Evolutionary conservation across 495 filamentous ascomycete genomes (phyloP).

Genomic region (Aspergillus homomorphus): DNA sequence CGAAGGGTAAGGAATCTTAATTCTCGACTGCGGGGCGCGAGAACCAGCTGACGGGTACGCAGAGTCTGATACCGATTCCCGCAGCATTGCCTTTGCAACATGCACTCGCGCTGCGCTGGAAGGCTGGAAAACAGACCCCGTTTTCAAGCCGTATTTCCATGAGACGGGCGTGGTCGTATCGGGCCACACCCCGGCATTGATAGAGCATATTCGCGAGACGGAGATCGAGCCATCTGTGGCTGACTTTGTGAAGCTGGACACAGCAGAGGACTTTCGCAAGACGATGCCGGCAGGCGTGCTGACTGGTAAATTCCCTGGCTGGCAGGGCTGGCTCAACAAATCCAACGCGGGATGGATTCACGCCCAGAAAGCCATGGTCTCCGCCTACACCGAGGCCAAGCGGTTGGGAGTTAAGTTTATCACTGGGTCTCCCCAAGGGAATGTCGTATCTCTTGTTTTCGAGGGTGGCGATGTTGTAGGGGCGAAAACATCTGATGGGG

Average conservation of each 20-base stretch:
- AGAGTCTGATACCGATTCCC: slow-evolving; percentile 24
- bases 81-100: slow-evolving; percentile 33
- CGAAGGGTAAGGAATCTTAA: slow-evolving; percentile 32
- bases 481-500: slow-evolving; percentile 35
- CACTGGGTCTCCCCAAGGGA: slow-evolving; percentile 36
- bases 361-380: slow-evolving; percentile 44
- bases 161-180: slow-evolving; percentile 47
- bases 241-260: slow-evolving; percentile 26
- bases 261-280: slow-evolving; percentile 43
- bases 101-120: slow-evolving; percentile 37
- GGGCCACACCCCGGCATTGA: slow-evolving; percentile 32
- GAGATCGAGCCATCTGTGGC: slow-evolving; percentile 31
- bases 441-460: slow-evolving; percentile 35
- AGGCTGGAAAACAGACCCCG: slow-evolving; percentile 46
- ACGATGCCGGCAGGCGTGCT: slow-evolving; percentile 52
- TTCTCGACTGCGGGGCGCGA: background rate
- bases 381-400: slow-evolving; percentile 41
- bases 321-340: slow-evolving; percentile 48
- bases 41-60: background rate
- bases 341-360: slow-evolving; percentile 50
- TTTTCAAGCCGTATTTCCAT: slow-evolving; percentile 51
- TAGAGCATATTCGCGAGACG: slow-evolving; percentile 35
- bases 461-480: slow-evolving; percentile 34
- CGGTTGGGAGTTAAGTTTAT: slow-evolving; percentile 45
- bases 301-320: slow-evolving; percentile 47